A percentile compares a stretch with the other conserved stretches of the same genome.
These are phyloP conservation scores for Saccharomycopsis sp. DNA, from an alignment of 805 yeast genomes.

Conservation along the genomic window DNA sequence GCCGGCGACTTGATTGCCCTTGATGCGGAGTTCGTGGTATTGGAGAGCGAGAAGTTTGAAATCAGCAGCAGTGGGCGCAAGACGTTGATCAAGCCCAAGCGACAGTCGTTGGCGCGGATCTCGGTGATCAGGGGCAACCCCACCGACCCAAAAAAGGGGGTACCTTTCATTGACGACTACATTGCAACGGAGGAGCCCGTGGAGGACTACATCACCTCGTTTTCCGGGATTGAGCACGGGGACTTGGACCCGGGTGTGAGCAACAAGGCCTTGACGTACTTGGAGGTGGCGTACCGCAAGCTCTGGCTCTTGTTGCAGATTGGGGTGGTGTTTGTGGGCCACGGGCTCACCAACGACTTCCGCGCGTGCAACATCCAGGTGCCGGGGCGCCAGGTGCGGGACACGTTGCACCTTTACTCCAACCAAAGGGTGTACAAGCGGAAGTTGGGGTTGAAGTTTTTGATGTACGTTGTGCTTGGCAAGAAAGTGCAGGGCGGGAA, in stretches of 20 bases:
- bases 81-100: constrained; percentile 63
- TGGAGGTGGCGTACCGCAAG: constrained; percentile 77
- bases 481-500: constrained; percentile 82
- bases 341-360: constrained; percentile 85
- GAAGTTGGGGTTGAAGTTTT: constrained; percentile 71
- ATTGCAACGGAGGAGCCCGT: constrained; percentile 65
- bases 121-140: constrained; percentile 74
- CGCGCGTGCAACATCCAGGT: constrained; percentile 87
- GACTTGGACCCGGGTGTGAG: constrained; percentile 71
- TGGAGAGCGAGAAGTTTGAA: constrained; percentile 72
- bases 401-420: constrained; percentile 75
- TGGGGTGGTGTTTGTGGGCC: constrained; percentile 92
- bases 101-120: constrained; percentile 74
- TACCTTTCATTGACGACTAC: constrained; percentile 88
- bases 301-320: constrained; percentile 83
- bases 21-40: constrained; percentile 91
- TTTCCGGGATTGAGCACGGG: constrained; percentile 89
- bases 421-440: constrained; percentile 60
- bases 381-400: constrained; percentile 77
- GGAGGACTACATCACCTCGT: constrained; percentile 79
- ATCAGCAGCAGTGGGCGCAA: constrained; percentile 65
- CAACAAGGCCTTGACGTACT: constrained; percentile 58
- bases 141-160: constrained; percentile 57
- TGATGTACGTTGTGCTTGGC: constrained; percentile 70
- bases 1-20: constrained; percentile 79